Conservation (phyloP, 2,329 filamentous ascomycete species). For the Xylogone sp. region DNA sequence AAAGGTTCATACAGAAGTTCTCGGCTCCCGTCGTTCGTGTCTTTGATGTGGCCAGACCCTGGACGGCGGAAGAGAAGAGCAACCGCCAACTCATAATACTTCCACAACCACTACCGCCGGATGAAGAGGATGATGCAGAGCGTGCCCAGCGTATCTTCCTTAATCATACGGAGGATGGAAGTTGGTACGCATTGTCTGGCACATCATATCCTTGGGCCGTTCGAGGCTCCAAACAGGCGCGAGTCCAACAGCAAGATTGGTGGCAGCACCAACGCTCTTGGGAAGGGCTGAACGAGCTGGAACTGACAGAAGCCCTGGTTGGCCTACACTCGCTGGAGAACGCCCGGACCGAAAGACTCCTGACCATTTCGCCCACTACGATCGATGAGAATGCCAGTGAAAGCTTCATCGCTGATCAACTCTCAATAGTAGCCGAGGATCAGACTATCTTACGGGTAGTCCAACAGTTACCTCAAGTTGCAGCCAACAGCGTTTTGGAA, state of each 20-base stretch:
- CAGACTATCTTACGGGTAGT: slow-evolving; percentile 44
- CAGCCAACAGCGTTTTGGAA: slow-evolving; percentile 47
- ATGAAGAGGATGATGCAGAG: slow-evolving; percentile 42
- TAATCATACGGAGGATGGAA: slow-evolving; percentile 80
- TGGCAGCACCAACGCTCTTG: slow-evolving; percentile 36
- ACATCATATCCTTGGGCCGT: slow-evolving; percentile 81
- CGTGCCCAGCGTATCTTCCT: slow-evolving; percentile 71
- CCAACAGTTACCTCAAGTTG: slow-evolving; percentile 46
- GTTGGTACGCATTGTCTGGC: slow-evolving; percentile 93
- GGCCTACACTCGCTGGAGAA: slow-evolving; percentile 67
- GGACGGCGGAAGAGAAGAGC: slow-evolving; percentile 57
- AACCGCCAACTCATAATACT: slow-evolving; percentile 79
- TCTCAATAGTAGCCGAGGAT: slow-evolving; percentile 26
- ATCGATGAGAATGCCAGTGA: slow-evolving; percentile 8
- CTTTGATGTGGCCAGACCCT: slow-evolving; percentile 80
- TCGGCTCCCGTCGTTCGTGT: slow-evolving; percentile 78
- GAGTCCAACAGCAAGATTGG: slow-evolving; percentile 53
- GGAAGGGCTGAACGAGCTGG: slow-evolving; percentile 32
- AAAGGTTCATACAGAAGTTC: slow-evolving; percentile 64
- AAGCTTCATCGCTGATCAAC: slow-evolving; percentile 5
- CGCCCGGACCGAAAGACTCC: slow-evolving; percentile 35
- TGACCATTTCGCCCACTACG: slow-evolving; percentile 38
- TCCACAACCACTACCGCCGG: slow-evolving; percentile 73
- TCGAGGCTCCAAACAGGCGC: slow-evolving; percentile 50
- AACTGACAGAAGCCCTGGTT: slow-evolving; percentile 59